Conservation (phyloP, 208 protist genomes). For the Endotrypanum monterogeii region DNA sequence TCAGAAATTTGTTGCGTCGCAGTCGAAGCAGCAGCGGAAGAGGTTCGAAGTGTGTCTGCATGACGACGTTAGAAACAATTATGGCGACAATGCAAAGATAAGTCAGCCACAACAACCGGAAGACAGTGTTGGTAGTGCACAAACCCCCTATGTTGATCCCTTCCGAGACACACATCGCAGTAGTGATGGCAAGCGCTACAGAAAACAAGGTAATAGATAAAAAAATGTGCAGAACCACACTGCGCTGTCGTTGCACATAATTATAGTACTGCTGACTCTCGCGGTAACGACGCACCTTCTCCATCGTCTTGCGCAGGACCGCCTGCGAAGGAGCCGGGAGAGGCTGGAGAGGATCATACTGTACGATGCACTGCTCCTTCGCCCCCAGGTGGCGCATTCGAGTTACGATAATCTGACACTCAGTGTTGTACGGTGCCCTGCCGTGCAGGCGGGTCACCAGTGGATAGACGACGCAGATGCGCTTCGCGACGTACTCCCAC, state of each 20-base stretch:
- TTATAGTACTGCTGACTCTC: slow-evolving; percentile 68
- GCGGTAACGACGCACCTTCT: slow-evolving; percentile 56
- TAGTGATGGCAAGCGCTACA: slow-evolving; percentile 53
- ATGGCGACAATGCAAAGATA: slow-evolving; percentile 63
- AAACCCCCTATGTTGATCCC: slow-evolving; percentile 31
- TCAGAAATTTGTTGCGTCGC: slow-evolving; percentile 64
- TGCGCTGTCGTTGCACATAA: slow-evolving; percentile 64
- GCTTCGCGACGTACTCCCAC: slow-evolving; percentile 73
- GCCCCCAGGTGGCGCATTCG: slow-evolving; percentile 50
- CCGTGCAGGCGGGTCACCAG: slow-evolving; percentile 52
- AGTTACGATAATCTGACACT: slow-evolving; percentile 47
- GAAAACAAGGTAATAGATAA: slow-evolving; percentile 62
- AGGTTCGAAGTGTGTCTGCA: slow-evolving; percentile 84
- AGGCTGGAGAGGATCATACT: slow-evolving; percentile 44
- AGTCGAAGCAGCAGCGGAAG: slow-evolving; percentile 67
- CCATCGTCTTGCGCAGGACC: slow-evolving; percentile 44
- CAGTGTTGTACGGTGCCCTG: slow-evolving; percentile 43
- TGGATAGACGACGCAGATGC: slow-evolving; percentile 76
- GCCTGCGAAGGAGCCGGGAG: slow-evolving; percentile 45
- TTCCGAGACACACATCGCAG: slow-evolving; percentile 58
- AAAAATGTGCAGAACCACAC: slow-evolving; percentile 72
- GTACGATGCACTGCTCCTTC: slow-evolving; percentile 43
- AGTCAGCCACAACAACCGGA: slow-evolving; percentile 64
- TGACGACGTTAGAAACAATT: slow-evolving; percentile 78
- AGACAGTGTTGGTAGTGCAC: slow-evolving; percentile 38